Evolutionary conservation across 768 basidiomycete species (phyloP).

Genomic region (Rhodotorula paludigena): DNA sequence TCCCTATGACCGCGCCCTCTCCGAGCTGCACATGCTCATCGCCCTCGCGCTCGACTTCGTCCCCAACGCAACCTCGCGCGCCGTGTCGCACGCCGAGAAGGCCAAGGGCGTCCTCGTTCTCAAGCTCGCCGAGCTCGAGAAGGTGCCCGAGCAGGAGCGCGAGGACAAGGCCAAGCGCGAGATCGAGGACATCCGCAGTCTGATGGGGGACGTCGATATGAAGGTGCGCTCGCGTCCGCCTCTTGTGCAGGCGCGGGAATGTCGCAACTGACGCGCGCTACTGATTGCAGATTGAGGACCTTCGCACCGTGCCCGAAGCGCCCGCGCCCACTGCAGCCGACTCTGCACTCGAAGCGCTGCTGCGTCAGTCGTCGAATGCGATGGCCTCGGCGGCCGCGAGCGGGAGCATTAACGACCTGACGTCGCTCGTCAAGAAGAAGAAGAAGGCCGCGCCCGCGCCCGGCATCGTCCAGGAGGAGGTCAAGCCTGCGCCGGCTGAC

Average conservation of each 20-base stretch:
- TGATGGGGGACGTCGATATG: constrained; percentile 35
- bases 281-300: constrained; percentile 33
- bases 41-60: constrained; percentile 39
- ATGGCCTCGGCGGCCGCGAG: neutral
- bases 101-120: constrained; percentile 27
- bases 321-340: constrained; percentile 25
- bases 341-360: constrained; percentile 15
- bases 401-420: constrained; percentile 31
- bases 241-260: no score
- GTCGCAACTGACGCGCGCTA: constrained; percentile 32
- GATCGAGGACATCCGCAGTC: constrained; percentile 24
- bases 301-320: constrained; percentile 28
- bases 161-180: constrained; percentile 21
- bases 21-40: constrained; percentile 40
- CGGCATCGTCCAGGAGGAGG: neutral
- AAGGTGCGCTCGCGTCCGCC: constrained; percentile 33
- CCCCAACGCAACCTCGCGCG: constrained; percentile 14
- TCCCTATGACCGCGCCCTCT: constrained; percentile 38
- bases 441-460: constrained; percentile 13
- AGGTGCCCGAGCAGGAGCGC: neutral
- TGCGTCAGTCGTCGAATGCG: constrained; percentile 12
- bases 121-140: constrained; percentile 15
- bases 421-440: constrained; percentile 34
- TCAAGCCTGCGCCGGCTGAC: neutral
- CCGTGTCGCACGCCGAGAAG: constrained; percentile 35